phyloP scores from a whole-genome alignment of 805 yeast genomes.

The Nakazawaea wyomingensis region DNA sequence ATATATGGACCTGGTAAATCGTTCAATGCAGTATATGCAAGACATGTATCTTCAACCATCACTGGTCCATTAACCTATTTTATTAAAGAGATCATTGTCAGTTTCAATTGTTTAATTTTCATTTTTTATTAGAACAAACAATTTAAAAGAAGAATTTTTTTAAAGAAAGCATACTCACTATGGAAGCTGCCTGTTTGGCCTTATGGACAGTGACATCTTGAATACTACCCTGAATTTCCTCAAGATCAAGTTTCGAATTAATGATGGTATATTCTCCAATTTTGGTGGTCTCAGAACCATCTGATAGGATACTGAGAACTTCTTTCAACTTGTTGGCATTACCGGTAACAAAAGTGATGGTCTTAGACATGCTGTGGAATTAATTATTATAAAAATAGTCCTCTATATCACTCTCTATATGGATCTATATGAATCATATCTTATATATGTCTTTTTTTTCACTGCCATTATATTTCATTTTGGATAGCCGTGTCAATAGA shows the following conservation, averaged over 20 bases:
- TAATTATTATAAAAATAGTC: too few relatives aligned
- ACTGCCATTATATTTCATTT: not conserved
- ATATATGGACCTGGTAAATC: constrained; percentile 84
- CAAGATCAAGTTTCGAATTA: constrained; percentile 71
- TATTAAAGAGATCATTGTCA: not conserved
- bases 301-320: constrained; percentile 67
- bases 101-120: too few relatives aligned
- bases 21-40: constrained; percentile 75
- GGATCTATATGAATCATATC: not conserved
- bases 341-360: constrained; percentile 44
- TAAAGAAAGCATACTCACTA: constrained; percentile 31
- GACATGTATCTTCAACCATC: constrained; percentile 91
- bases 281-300: constrained; percentile 24
- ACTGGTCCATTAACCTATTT: constrained; percentile 64
- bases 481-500: constrained; percentile 1
- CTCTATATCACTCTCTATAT: too few relatives aligned
- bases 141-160: too few relatives aligned
- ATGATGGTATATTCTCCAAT: constrained; percentile 49
- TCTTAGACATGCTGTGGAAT: constrained; percentile 22
- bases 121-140: too few relatives aligned
- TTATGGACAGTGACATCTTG: constrained; percentile 79
- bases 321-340: constrained; percentile 84
- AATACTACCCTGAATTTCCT: constrained; percentile 86
- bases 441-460: not conserved
- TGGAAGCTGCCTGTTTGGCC: constrained; percentile 64